phyloP scores from a whole-genome alignment of 169 alveolate genomes.

The Blepharisma undulans region DNA sequence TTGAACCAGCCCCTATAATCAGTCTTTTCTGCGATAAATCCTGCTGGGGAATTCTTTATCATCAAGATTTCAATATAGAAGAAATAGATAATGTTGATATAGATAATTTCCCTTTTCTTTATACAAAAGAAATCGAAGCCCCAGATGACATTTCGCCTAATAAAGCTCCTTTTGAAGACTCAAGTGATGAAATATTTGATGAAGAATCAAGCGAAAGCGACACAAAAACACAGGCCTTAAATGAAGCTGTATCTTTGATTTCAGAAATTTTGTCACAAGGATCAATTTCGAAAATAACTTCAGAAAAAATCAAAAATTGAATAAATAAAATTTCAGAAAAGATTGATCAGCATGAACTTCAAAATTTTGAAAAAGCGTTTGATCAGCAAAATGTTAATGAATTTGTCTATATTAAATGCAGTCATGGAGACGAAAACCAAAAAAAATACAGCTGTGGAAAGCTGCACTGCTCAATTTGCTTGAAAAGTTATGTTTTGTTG shows the following conservation, averaged over 20 bases:
- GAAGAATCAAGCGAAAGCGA: background rate
- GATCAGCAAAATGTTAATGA: background rate
- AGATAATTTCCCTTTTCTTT: background rate
- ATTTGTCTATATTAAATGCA: background rate
- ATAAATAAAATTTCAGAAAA: background rate
- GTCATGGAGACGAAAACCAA: background rate
- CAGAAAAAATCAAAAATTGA: background rate
- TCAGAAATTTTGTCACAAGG: background rate
- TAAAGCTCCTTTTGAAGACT: background rate
- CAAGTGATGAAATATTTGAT: background rate
- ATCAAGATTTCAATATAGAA: background rate
- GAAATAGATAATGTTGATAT: background rate
- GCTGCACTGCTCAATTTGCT: background rate
- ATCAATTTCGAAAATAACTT: background rate
- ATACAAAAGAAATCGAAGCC: background rate
- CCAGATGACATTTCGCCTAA: background rate
- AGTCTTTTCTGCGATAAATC: background rate
- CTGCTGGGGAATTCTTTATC: background rate
- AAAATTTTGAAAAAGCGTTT: background rate
- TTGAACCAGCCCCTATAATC: background rate
- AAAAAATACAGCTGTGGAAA: background rate
- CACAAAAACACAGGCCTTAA: background rate
- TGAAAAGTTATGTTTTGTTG: background rate
- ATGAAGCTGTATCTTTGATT: background rate
- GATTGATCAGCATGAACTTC: background rate